Conservation (phyloP, 139 green algal genomes). For the Haematococcus lacustris region DNA sequence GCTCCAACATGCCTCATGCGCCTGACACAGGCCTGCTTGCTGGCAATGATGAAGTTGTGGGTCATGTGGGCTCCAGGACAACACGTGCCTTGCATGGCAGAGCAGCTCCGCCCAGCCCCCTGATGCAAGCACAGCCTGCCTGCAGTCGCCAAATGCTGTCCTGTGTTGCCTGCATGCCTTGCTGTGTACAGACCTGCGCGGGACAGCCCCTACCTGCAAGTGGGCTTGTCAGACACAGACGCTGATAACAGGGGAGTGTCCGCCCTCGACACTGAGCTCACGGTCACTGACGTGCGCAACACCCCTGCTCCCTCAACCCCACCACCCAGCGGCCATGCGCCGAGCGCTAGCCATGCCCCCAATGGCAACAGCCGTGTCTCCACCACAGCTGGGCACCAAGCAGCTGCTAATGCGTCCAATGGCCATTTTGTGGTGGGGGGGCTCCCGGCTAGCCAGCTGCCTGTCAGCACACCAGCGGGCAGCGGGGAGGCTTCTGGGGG, state of each 20-base stretch:
- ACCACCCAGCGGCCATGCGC: not conserved
- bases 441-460: not conserved
- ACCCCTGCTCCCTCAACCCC: not conserved
- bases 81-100: too few species aligned
- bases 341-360: not conserved
- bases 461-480: not conserved
- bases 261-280: slow-evolving; percentile 7
- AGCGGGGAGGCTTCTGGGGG: not conserved
- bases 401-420: not conserved
- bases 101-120: too few species aligned
- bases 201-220: slow-evolving; percentile 9
- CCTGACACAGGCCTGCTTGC: too few species aligned
- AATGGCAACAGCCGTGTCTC: too few species aligned
- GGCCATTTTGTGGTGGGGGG: not conserved
- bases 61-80: too few species aligned
- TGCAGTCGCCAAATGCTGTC: too few species aligned
- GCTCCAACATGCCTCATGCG: too few species aligned
- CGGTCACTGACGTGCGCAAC: not conserved
- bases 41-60: too few species aligned
- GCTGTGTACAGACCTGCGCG: slow-evolving; percentile 6
- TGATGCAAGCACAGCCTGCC: too few species aligned
- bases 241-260: not conserved
- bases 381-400: not conserved
- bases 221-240: slow-evolving; percentile 8
- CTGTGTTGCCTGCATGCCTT: too few species aligned